Base-by-base conservation (phyloP, 2,329 filamentous ascomycete genomes). In the Penicillium glabrum region DNA sequence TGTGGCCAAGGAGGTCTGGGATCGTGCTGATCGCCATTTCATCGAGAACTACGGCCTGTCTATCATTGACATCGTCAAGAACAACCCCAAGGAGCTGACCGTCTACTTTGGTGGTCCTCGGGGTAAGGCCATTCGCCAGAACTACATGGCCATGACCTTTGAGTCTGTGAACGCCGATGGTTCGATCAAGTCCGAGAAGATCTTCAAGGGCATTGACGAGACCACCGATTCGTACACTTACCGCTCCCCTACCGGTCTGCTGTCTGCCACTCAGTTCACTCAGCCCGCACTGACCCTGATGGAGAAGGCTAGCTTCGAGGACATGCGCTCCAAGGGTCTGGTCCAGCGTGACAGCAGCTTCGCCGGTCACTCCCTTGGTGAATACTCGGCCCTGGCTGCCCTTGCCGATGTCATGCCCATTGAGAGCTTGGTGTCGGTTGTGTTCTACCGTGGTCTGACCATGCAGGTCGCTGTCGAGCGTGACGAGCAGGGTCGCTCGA, bases 121-220 rank as follows among this genome's bases (percentile, higher is more conserved):
- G 57, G 95, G 95, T 72, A 99, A 98, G 80, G 92, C 91, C 51
- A 99, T 99, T 67, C 91, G 95, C 61, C 89, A 96, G 72, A 99
- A 99, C 79, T 99, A 99, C 82, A 98, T 98, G 89, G 88, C 93
- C 58, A 99, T 99, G 95, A 98, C 93, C 47, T 99, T 98, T 77
- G 95, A 99, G 81, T 96, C 93, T n/a, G 92, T 99, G 52, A 89
- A 89, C 57, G 81, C 90, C 2, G 95, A 99, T 74, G 95, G 95
- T 26, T 86, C 86, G 35, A 92, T 96, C 80, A 98, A 97, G 79
- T 97, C 95, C 0, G 95, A 99, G 83, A 96, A 93, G 79, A 99
- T 99, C 73, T 99, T 99, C 85, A 98, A 99, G 82, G 93, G 96
- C 70, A 93, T 99, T 68, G 86, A 89, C 69, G 95, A 98, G 79